Conservation (phyloP, 2,329 filamentous ascomycete genomes). For the Cladosporium sp. region DNA sequence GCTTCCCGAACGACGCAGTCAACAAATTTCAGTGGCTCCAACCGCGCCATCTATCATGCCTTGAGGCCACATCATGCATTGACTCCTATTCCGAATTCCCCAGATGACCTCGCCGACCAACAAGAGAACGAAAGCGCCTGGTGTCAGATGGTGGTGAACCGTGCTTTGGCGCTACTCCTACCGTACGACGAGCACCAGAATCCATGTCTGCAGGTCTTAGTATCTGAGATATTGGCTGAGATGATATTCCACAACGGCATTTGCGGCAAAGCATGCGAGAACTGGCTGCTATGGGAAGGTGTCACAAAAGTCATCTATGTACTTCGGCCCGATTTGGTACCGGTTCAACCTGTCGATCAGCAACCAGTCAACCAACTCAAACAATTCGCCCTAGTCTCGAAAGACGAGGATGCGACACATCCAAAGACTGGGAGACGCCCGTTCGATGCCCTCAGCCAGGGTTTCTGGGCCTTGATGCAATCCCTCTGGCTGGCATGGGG, state of each 20-base stretch:
- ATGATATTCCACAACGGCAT: conserved; percentile 83
- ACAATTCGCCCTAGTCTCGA: conserved; percentile 56
- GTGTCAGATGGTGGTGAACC: conserved; percentile 83
- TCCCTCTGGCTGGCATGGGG: conserved; percentile 51
- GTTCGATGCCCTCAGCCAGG: conserved; percentile 24
- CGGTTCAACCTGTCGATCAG: conserved; percentile 24
- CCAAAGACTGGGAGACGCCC: conserved; percentile 8
- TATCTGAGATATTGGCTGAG: conserved; percentile 85
- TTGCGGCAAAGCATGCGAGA: conserved; percentile 77
- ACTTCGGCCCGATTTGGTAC: conserved; percentile 35
- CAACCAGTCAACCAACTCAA: conserved; percentile 50
- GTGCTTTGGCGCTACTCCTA: conserved; percentile 76
- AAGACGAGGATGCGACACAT: conserved; percentile 1
- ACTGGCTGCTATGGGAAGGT: conserved; percentile 84
- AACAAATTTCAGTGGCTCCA: not conserved
- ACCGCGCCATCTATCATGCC: conserved; percentile 67
- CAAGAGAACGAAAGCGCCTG: conserved; percentile 77
- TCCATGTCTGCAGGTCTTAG: conserved; percentile 75
- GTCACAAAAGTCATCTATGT: conserved; percentile 68
- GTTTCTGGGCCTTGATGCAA: conserved; percentile 53
- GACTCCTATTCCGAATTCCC: conserved; percentile 68
- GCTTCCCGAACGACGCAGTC: conserved; percentile 3
- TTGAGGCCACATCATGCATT: conserved; percentile 78
- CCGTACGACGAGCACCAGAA: conserved; percentile 93
- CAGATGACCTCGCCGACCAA: conserved; percentile 53